A percentile compares a stretch with the other conserved stretches of the same genome.
phyloP scores from a whole-genome alignment of 208 protist species.

The Wallacemonas sp. region DNA sequence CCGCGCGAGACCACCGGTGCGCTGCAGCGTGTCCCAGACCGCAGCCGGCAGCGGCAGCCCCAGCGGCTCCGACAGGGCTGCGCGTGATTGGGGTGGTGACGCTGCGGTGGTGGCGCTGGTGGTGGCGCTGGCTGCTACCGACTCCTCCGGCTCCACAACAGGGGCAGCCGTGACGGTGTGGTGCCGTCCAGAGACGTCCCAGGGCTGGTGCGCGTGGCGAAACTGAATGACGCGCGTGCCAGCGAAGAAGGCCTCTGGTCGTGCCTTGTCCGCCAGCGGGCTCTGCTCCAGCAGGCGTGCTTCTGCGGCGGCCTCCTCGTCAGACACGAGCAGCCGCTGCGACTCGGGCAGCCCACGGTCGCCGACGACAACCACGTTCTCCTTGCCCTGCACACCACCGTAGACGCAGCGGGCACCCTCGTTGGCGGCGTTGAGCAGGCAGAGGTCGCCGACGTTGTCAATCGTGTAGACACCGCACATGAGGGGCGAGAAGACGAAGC shows the following conservation, averaged over 20 bases:
- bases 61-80: background rate
- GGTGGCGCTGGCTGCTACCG: too few relatives aligned
- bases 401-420: constrained; percentile 29
- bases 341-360: constrained; percentile 46
- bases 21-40: background rate
- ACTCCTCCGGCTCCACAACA: too few relatives aligned
- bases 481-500: constrained; percentile 65
- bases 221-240: constrained; percentile 44
- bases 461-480: constrained; percentile 70
- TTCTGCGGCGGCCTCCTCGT: constrained; percentile 9
- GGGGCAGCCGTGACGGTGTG: too few relatives aligned
- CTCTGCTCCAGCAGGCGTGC: constrained; percentile 9
- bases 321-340: constrained; percentile 17
- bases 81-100: too few relatives aligned
- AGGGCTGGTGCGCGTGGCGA: too few relatives aligned
- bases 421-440: constrained; percentile 77
- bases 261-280: constrained; percentile 25
- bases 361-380: constrained; percentile 18
- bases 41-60: background rate
- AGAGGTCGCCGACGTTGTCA: constrained; percentile 50
- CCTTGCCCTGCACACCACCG: constrained; percentile 1
- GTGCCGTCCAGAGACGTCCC: too few relatives aligned
- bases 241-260: constrained; percentile 40
- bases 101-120: background rate
- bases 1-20: background rate